Evolutionary conservation across 345 rosid species (phyloP).

Genomic region (Geranium brycei): DNA sequence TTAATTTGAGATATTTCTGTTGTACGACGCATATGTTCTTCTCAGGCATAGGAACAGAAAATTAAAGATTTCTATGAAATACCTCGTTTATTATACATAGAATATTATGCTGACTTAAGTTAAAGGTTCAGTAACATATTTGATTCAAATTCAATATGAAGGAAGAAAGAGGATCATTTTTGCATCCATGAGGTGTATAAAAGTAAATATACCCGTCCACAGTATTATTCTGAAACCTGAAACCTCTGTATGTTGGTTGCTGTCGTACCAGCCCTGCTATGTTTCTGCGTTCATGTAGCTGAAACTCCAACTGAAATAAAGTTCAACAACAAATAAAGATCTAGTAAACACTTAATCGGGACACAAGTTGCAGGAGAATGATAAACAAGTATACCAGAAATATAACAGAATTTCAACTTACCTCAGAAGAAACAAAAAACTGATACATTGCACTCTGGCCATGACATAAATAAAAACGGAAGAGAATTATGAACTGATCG

Average conservation of each 20-base stretch:
- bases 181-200: background rate
- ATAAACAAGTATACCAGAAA: background rate
- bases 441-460: conserved; percentile 78
- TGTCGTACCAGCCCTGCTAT: conserved; percentile 53
- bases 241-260: conserved; percentile 16
- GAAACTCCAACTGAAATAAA: conserved; percentile 54
- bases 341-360: background rate
- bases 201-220: conserved; percentile 23
- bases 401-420: conserved; percentile 23
- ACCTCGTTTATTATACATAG: no score
- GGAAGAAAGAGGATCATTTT: no score
- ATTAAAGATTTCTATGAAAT: no score
- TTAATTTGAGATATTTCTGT: no score
- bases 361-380: background rate
- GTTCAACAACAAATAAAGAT: conserved; percentile 6
- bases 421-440: conserved; percentile 71
- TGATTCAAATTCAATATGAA: no score
- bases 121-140: no score
- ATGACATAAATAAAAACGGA: conserved; percentile 15
- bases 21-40: no score
- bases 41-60: no score
- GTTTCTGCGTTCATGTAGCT: conserved; percentile 44
- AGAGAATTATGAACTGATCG: conserved; percentile 5
- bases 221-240: conserved; percentile 18
- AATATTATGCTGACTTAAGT: no score